Evolutionary conservation across 2,329 filamentous ascomycete genomes (phyloP), one percentile per base, ranked within the genome.

Genomic region (Fusarium burgessii): DNA sequence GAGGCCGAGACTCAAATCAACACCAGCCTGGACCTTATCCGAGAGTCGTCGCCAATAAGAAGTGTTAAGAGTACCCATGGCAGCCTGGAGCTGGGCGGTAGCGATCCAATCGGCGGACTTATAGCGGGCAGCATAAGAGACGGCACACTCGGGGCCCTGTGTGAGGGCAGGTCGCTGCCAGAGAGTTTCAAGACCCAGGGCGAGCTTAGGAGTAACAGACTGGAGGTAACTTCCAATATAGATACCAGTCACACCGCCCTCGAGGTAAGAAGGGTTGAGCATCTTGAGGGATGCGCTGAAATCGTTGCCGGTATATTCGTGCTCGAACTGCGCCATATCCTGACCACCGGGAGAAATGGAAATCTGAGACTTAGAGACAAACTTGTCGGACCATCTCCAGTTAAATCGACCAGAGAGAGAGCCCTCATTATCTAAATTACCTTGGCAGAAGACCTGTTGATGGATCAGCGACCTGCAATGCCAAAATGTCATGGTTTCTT

Each of bases 211-310:
- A 42, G 96, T 99, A 68, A 99, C 85, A 54, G 94, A 93, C 83
- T 99, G 96, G 66, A 99, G 88, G 84, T 98, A 98, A 85, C 93
- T 96, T 76, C 93, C 95, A 78, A 99, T 95, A 81, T 94, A 94
- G 83, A 98, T 97, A 77, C 96, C 96, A 29, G 95, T 99, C 55
- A 98, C 83, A 60, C 94, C 94, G 64, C 96, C 95, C 80, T 98
- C 95, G 57, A 99, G 89, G 74, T 92, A 86, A 9, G 94, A 98
- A n/a, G 96, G 96, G 86, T 98, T 98, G 79, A 98, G 89, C 78
- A 94, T 91, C 86, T 98, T 99, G 76, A 99, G 79, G 43, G 93
- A 95, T 27, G 94, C 94, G 46, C 93, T 95, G 84, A 99, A 99
- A 83, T 99, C 96, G 77, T 89, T 86, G 79, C 96, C 96, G 25